These are phyloP conservation scores for Mycena haematopus DNA, from an alignment of 768 basidiomycete genomes.

Conservation along the genomic window DNA sequence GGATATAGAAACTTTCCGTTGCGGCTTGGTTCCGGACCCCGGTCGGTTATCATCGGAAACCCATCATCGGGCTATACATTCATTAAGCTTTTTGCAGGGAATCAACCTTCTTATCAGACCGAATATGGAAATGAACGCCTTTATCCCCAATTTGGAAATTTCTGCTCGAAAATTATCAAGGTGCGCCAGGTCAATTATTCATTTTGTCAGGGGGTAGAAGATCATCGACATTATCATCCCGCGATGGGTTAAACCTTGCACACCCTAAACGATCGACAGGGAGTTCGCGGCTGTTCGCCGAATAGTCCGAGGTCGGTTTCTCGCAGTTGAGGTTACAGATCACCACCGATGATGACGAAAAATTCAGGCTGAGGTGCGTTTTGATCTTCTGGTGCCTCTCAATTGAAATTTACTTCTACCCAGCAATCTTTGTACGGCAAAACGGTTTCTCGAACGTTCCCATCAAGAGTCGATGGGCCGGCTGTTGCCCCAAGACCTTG, in stretches of 20 bases:
- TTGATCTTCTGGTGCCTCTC: not conserved
- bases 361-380: not conserved
- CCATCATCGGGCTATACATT: conserved; percentile 1
- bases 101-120: conserved; percentile 2
- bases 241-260: too few relatives aligned
- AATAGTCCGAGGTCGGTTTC: too few relatives aligned
- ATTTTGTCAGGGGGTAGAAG: too few relatives aligned
- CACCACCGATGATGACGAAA: not conserved
- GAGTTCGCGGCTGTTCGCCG: too few relatives aligned
- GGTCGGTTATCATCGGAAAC: not conserved
- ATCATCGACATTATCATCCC: too few relatives aligned
- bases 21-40: not conserved
- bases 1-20: not conserved
- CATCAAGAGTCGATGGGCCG: not conserved
- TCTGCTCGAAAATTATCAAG: not conserved
- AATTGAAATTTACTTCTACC: not conserved
- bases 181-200: too few relatives aligned
- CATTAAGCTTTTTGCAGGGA: not conserved
- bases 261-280: too few relatives aligned
- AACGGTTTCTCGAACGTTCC: not conserved
- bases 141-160: conserved; percentile 1
- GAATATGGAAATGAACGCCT: conserved; percentile 10
- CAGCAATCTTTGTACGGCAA: not conserved
- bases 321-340: not conserved
- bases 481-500: not conserved